Evolutionary conservation across 1,284 basidiomycete genomes (phyloP).

Genomic region (Cutaneotrichosporon sp.): DNA sequence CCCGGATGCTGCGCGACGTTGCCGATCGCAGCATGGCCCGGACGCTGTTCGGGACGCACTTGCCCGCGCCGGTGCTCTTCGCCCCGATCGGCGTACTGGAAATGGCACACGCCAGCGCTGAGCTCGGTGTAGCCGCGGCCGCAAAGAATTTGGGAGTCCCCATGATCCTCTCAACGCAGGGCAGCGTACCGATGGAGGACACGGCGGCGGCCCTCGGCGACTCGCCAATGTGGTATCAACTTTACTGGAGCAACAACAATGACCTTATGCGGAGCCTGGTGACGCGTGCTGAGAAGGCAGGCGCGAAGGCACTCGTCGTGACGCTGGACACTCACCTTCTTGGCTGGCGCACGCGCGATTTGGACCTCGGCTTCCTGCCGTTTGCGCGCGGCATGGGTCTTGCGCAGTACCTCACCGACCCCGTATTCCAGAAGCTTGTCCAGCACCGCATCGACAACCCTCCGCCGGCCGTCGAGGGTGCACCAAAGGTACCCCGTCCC

Average conservation of each 20-base stretch:
- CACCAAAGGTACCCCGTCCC: background rate
- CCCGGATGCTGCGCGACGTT: constrained; percentile 69
- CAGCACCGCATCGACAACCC: constrained; percentile 4
- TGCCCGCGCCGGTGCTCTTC: constrained; percentile 61
- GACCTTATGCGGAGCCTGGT: constrained; percentile 48
- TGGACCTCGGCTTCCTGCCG: constrained; percentile 13
- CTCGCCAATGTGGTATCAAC: constrained; percentile 68
- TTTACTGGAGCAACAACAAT: constrained; percentile 60
- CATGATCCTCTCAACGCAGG: constrained; percentile 66
- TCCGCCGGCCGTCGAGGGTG: background rate
- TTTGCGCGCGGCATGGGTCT: constrained; percentile 12
- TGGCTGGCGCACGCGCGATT: constrained; percentile 51
- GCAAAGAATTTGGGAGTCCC: constrained; percentile 61
- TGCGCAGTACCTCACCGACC: constrained; percentile 16
- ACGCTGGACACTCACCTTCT: constrained; percentile 61
- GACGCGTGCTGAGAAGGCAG: constrained; percentile 51
- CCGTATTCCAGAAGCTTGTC: constrained; percentile 9
- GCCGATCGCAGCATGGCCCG: constrained; percentile 58
- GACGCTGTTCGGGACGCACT: constrained; percentile 60
- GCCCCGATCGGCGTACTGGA: constrained; percentile 71
- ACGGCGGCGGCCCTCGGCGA: constrained; percentile 61
- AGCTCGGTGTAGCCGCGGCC: constrained; percentile 63
- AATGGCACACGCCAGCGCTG: constrained; percentile 58
- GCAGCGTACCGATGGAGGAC: constrained; percentile 64
- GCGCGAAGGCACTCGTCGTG: constrained; percentile 50